A percentile compares a stretch with the other conserved stretches of the same genome.
Evolutionary conservation across 2,329 filamentous ascomycete species (phyloP).

Genomic region (Dactylellina haptotyla): DNA sequence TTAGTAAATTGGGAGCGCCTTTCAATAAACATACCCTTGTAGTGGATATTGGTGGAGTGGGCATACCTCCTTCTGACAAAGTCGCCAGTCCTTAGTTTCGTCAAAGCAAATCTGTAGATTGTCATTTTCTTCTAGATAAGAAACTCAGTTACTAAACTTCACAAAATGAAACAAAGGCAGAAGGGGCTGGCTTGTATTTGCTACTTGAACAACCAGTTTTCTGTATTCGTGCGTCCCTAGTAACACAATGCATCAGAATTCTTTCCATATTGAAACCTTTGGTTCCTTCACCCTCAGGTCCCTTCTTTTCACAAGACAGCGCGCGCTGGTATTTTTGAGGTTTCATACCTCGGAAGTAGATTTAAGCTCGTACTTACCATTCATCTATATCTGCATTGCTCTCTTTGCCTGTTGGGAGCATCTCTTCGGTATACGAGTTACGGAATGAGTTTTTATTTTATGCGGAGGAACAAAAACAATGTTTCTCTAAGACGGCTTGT

Average conservation of each 20-base stretch:
- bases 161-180: background rate
- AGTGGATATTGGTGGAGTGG: background rate
- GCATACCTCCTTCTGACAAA: conserved; percentile 30
- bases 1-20: background rate
- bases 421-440: background rate
- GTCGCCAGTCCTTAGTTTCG: conserved; percentile 36
- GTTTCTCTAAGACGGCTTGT: too few species aligned
- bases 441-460: background rate
- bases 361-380: conserved; percentile 4
- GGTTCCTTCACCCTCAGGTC: too few species aligned
- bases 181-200: background rate
- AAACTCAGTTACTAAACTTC: too few species aligned
- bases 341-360: background rate
- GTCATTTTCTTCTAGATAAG: conserved; percentile 35
- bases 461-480: too few species aligned
- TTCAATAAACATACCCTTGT: background rate
- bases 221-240: conserved; percentile 37
- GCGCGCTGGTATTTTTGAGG: background rate
- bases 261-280: background rate
- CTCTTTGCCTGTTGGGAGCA: background rate
- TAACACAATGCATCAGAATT: background rate
- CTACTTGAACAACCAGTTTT: conserved; percentile 43
- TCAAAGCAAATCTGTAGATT: conserved; percentile 36
- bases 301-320: too few species aligned
- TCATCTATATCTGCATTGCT: background rate